Conservation (phyloP, 495 filamentous ascomycete genomes). For the Penicillium waksmanii region DNA sequence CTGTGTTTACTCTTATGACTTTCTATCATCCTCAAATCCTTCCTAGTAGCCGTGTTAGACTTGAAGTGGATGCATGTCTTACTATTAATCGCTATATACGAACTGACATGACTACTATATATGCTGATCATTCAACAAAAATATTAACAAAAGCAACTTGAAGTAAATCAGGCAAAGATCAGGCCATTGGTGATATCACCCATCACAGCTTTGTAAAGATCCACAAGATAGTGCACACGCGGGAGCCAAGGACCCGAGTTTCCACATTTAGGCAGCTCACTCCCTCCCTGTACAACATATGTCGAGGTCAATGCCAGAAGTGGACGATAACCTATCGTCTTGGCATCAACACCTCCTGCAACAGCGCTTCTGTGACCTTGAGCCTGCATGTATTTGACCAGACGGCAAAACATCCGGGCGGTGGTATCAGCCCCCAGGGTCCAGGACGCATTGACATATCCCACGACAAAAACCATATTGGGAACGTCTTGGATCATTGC, state of each 20-base stretch:
- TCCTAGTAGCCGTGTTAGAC: no score
- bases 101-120: no score
- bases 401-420: slow-evolving; percentile 29
- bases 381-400: slow-evolving; percentile 8
- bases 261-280: slow-evolving; percentile 6
- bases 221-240: not conserved
- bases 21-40: no score
- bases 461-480: slow-evolving; percentile 39
- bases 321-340: slow-evolving; percentile 1
- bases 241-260: slow-evolving; percentile 5
- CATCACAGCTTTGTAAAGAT: slow-evolving; percentile 2
- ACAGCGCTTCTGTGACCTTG: slow-evolving; percentile 6
- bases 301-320: slow-evolving; percentile 2
- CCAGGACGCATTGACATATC: slow-evolving; percentile 47
- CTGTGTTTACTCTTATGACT: no score
- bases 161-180: not conserved
- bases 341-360: not conserved
- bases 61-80: no score
- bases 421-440: slow-evolving; percentile 45
- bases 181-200: not conserved
- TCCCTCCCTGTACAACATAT: not conserved
- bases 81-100: no score
- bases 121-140: no score
- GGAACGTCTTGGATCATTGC: slow-evolving; percentile 47
- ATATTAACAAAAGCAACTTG: no score